Evolutionary conservation across 805 yeast genomes (phyloP).

Genomic region (Starmerella potacharoeniae): DNA sequence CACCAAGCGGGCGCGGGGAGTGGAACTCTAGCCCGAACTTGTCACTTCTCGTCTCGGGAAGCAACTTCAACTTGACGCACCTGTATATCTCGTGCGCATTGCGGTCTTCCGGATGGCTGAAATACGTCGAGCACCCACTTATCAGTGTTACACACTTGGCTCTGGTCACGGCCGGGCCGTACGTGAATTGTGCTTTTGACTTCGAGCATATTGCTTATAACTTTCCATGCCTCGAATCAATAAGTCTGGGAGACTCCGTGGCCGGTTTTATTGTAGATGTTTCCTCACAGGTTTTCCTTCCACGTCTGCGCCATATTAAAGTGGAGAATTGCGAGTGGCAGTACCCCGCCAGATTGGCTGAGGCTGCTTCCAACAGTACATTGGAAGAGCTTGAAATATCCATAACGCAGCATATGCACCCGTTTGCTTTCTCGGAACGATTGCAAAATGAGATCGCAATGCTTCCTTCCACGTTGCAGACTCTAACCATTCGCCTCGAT

Average conservation of each 20-base stretch:
- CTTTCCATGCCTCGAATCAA: slow-evolving; percentile 9
- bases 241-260: slow-evolving; percentile 5
- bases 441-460: slow-evolving; percentile 5
- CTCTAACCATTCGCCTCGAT: background rate
- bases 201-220: slow-evolving; percentile 17
- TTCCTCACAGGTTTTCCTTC: background rate
- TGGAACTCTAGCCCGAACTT: slow-evolving; percentile 18
- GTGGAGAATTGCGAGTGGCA: slow-evolving; percentile 16
- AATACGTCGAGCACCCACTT: slow-evolving; percentile 14
- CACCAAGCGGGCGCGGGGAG: slow-evolving; percentile 16
- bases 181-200: slow-evolving; percentile 14
- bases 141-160: background rate
- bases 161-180: background rate
- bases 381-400: slow-evolving; percentile 4
- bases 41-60: background rate
- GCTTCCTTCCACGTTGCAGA: slow-evolving; percentile 7
- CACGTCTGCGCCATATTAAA: background rate
- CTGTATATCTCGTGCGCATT: slow-evolving; percentile 7
- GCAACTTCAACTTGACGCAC: background rate
- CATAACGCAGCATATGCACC: slow-evolving; percentile 6
- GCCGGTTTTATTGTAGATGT: slow-evolving; percentile 11
- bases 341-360: slow-evolving; percentile 7
- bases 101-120: slow-evolving; percentile 21
- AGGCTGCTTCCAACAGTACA: slow-evolving; percentile 5
- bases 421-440: slow-evolving; percentile 15